Base-by-base conservation (phyloP, 257 asterid genomes). In the Solanum raphanifolium region DNA sequence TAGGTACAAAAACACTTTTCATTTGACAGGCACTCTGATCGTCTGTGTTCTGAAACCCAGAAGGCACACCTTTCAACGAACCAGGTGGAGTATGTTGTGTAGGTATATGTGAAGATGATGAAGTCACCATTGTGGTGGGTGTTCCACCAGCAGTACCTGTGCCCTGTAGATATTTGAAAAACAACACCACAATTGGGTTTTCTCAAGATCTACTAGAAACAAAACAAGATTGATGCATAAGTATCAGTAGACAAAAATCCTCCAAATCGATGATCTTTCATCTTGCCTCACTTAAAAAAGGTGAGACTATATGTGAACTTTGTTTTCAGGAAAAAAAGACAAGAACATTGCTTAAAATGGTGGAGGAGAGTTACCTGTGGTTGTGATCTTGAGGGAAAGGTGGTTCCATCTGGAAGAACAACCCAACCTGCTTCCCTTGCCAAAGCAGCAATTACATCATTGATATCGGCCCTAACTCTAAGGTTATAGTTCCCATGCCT, bases 351-450 rank as follows among this genome's bases (percentile, higher is more conserved):
- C 86, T 66, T 43, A 85, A 38, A 62, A 39, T 84, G 87, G 29
- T 36, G 87, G 41, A 85, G 46, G 43, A 48, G 13, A 71, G 52
- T 87, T 93, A 95, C 99, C 98, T 93, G 99, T 85, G 87, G 65
- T 66, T 85, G 87, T 46, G 95, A 89, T 90, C 92, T 93, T 84
- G 98, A 92, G 88, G 99, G 99, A 83, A 92, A 97, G 79, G 99
- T 97, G 88, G 99, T 97, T 78, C 99, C 99, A 93, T 97, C 99
- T n/a, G 99, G 99, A 90, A 95, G 98, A 92, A 95, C 99, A 87
- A 95, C 98, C 98, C 98, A 97, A 55, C 99, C 99, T 31, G 99
- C 99, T 93, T 97, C 99, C 95, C 98, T 92, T 75, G 99, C 99
- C 95, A 97, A 93, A 89, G 99, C 98, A 89, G 98, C 94, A 86